Evolutionary conservation across 371 early-diverging fungal species (phyloP), one percentile per base, ranked within the genome.

Genomic region (Rhizomucor miehei): DNA sequence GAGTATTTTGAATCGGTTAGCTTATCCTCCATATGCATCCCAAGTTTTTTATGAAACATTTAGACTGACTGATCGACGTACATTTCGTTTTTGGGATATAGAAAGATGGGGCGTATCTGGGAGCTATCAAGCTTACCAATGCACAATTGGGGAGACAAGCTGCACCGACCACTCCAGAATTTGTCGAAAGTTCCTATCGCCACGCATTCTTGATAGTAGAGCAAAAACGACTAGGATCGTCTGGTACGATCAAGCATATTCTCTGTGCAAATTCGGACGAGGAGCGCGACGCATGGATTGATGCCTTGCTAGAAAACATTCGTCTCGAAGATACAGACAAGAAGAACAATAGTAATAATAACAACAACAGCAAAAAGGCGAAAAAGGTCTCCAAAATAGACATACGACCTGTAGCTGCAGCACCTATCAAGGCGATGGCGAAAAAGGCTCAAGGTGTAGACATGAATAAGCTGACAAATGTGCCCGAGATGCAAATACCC

Each of bases 271-370:
- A 89, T 23, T 89, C 86, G 2, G 93, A 92, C 56, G 70, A 69
- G 20, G 97, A 96, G 55, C 79, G 94, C 39, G 93, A 94, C 59
- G 80, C 82, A n/a, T 96, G 95, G 94, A 87, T 95, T 0, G 78
- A 77, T 40, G 82, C 86, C 1, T 59, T 89, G 40, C 47, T 63
- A 38, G 59, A 68, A 35, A 71, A 81, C 50, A 67, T 81, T 48
- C 67, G 69, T 65, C 54, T 69, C 63, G 13, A 66, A 67, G 56
- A 29, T 29, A 29, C 8, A 29, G 29, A 29, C 29, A 29, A 29
- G 29, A 29, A 29, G 29, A 29, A 29, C 29, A 29, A 3, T 8
- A 8, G 29, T 29, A 29, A 29, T 29, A 29, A 29, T 8, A 29
- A 29, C 63, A 35, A 34, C 44, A 50, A 35, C 44, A 12, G 46